A percentile compares a stretch with the other conserved stretches of the same genome.
Evolutionary conservation across 768 basidiomycete species (phyloP).

Genomic region (Vararia minispora): DNA sequence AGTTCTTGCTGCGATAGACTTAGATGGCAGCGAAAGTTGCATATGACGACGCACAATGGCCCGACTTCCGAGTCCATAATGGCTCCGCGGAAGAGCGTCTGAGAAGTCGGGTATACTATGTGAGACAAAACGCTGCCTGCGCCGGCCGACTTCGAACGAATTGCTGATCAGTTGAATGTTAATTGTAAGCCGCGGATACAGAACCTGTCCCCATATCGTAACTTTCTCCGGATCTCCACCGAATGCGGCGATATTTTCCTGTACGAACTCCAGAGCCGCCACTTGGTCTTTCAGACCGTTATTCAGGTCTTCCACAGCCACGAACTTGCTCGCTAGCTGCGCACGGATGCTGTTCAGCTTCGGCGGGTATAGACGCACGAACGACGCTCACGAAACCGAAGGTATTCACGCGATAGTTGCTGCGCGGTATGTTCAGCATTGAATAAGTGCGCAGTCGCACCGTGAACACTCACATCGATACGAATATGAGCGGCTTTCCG

Average conservation of each 20-base stretch:
- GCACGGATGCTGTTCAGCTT: neutral
- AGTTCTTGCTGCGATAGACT: constrained; percentile 34
- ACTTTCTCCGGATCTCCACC: constrained; percentile 30
- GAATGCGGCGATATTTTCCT: constrained; percentile 54
- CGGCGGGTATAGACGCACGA: neutral
- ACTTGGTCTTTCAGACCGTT: constrained; percentile 36
- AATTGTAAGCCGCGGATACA: neutral
- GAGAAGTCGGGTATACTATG: constrained; percentile 29
- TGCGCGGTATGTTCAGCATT: constrained; percentile 15
- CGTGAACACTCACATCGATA: constrained; percentile 28
- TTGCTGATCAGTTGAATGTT: neutral
- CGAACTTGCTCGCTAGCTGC: constrained; percentile 37
- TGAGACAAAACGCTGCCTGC: constrained; percentile 39
- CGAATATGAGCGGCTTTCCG: constrained; percentile 43
- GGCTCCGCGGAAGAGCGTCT: constrained; percentile 35
- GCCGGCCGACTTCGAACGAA: constrained; percentile 45
- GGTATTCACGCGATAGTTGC: constrained; percentile 47
- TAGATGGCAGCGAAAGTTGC: neutral
- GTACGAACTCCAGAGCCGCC: constrained; percentile 45
- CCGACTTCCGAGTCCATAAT: constrained; percentile 43
- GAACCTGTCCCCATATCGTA: constrained; percentile 46
- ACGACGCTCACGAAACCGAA: constrained; percentile 38
- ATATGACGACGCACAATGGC: constrained; percentile 38
- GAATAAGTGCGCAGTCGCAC: neutral
- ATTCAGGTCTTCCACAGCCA: constrained; percentile 37